Percentiles rank a stretch among this genome's conserved stretches.
Evolutionary conservation across 2,329 filamentous ascomycete species (phyloP).

Genomic region (Elsinoe necatrix): DNA sequence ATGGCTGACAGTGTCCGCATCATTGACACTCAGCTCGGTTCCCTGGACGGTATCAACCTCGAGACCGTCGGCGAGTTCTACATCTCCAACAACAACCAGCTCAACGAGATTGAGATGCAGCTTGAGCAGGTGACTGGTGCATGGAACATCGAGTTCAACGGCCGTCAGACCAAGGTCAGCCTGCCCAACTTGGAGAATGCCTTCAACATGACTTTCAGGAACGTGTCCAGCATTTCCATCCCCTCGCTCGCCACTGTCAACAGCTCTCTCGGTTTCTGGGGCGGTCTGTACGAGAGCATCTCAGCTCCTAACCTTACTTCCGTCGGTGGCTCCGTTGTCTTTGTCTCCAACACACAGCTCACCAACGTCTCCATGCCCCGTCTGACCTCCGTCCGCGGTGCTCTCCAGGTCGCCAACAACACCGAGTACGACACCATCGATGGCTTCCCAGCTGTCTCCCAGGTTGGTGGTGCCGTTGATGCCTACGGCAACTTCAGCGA

Average conservation of each 20-base stretch:
- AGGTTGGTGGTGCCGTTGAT: slow-evolving; percentile 71
- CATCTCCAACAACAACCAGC: slow-evolving; percentile 83
- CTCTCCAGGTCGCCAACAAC: slow-evolving; percentile 86
- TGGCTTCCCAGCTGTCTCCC: slow-evolving; percentile 59
- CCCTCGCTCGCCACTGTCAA: slow-evolving; percentile 66
- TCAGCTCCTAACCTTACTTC: slow-evolving; percentile 61
- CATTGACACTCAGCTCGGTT: slow-evolving; percentile 74
- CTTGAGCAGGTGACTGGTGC: slow-evolving; percentile 64
- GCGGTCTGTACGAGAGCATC: slow-evolving; percentile 60
- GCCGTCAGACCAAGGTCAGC: slow-evolving; percentile 57
- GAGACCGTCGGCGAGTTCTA: slow-evolving; percentile 61
- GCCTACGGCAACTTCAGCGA: slow-evolving; percentile 74
- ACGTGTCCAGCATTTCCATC: slow-evolving; percentile 64
- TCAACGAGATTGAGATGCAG: slow-evolving; percentile 67
- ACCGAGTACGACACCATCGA: slow-evolving; percentile 57
- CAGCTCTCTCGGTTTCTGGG: slow-evolving; percentile 75
- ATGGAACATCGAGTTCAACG: slow-evolving; percentile 74
- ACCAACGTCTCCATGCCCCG: slow-evolving; percentile 67
- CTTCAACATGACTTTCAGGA: slow-evolving; percentile 72
- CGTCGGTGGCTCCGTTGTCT: slow-evolving; percentile 50
- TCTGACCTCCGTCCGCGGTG: slow-evolving; percentile 64
- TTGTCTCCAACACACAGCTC: slow-evolving; percentile 49
- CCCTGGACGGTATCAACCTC: slow-evolving; percentile 73
- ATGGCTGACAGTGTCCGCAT: slow-evolving; percentile 63
- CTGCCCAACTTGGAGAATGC: slow-evolving; percentile 74